Evolutionary conservation across 1,139 yeast genomes (phyloP).

Genomic region (Candida neerlandica): DNA sequence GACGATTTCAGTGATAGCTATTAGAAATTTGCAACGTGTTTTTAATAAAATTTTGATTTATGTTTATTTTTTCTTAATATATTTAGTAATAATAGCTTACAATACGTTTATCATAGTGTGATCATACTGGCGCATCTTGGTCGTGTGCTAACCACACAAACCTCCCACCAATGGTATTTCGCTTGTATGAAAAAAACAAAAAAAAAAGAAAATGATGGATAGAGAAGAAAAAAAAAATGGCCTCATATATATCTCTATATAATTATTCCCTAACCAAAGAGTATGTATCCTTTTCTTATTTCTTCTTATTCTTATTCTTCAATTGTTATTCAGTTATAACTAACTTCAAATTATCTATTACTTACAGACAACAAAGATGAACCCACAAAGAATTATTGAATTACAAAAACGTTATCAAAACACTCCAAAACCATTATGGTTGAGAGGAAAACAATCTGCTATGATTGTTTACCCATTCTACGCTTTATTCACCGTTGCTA

Average conservation of each 20-base stretch:
- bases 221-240: not conserved
- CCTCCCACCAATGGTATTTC: slow-evolving; percentile 5
- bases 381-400: slow-evolving; percentile 69
- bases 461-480: slow-evolving; percentile 84
- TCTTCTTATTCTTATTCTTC: not conserved
- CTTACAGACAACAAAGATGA: slow-evolving; percentile 29
- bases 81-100: not conserved
- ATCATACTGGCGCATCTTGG: not conserved
- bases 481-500: slow-evolving; percentile 76
- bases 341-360: not conserved
- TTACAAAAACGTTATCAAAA: slow-evolving; percentile 76
- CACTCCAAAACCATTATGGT: slow-evolving; percentile 73
- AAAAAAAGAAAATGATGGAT: not conserved
- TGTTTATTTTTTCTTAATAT: not conserved
- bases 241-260: not conserved
- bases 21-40: not conserved
- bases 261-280: not conserved
- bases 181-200: slow-evolving; percentile 1
- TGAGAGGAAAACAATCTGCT: slow-evolving; percentile 76
- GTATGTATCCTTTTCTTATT: not conserved
- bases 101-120: not conserved
- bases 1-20: slow-evolving; percentile 1
- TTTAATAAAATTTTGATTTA: not conserved
- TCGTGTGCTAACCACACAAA: not conserved
- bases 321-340: not conserved